Evolutionary conservation across 192 early-diverging fungal species (phyloP).

Genomic region (Cladochytrium replicatum): DNA sequence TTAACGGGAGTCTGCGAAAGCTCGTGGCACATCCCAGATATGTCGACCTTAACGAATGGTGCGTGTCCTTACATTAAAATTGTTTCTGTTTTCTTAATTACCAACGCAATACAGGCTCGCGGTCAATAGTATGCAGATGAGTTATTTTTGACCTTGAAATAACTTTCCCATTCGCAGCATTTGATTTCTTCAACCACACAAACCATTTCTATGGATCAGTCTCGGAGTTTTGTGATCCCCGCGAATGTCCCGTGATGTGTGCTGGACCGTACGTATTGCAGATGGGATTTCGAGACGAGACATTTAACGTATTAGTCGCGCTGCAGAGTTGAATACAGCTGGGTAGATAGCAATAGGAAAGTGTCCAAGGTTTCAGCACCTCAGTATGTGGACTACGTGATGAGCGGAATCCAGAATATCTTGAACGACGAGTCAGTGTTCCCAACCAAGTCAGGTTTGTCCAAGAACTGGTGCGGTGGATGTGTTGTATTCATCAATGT

Average conservation of each 20-base stretch:
- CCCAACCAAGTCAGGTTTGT: slow-evolving; percentile 79
- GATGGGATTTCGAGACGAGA: no score
- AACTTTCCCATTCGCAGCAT: slow-evolving; percentile 30
- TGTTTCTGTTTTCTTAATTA: slow-evolving; percentile 2
- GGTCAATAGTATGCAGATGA: slow-evolving; percentile 15
- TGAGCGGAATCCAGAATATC: slow-evolving; percentile 74
- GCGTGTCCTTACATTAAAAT: no score
- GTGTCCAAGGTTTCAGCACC: slow-evolving; percentile 80
- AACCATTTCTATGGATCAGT: slow-evolving; percentile 85
- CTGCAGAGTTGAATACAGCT: slow-evolving; percentile 65
- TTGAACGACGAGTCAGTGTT: slow-evolving; percentile 86
- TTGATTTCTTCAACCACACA: slow-evolving; percentile 90
- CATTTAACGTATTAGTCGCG: no score
- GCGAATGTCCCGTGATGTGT: slow-evolving; percentile 74
- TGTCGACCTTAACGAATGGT: slow-evolving; percentile 92
- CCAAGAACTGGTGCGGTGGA: no score
- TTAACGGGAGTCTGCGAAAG: slow-evolving; percentile 86
- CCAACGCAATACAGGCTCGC: slow-evolving; percentile 15
- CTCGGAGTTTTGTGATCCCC: slow-evolving; percentile 76
- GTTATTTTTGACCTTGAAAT: background rate
- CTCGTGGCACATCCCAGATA: slow-evolving; percentile 83
- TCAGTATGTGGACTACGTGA: slow-evolving; percentile 92
- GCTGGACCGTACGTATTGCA: no score
- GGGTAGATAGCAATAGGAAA: slow-evolving; percentile 77
- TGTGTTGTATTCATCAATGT: no score